A percentile compares a stretch with the other conserved stretches of the same genome.
Evolutionary conservation across 352 stramenopile species (phyloP).

Genomic region (Phytophthora nicotianae): DNA sequence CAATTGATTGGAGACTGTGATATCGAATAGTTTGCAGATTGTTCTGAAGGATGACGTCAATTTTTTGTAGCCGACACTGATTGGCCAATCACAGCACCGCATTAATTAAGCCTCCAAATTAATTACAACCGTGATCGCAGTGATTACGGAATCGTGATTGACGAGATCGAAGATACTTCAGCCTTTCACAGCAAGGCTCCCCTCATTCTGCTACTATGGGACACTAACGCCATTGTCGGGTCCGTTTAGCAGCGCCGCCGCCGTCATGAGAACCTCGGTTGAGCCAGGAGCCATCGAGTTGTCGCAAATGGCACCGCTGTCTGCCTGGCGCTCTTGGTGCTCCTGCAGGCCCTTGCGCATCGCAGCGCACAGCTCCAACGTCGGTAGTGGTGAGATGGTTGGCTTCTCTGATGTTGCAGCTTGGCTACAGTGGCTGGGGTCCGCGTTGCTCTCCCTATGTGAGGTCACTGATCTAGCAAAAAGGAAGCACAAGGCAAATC

Average conservation of each 20-base stretch:
- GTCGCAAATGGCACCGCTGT: background rate
- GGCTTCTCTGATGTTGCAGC: background rate
- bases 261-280: background rate
- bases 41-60: background rate
- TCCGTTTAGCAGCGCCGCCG: too few species aligned
- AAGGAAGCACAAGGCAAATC: conserved; percentile 8
- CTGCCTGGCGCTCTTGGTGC: background rate
- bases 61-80: conserved; percentile 4
- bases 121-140: conserved; percentile 10
- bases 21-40: conserved; percentile 4
- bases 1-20: conserved; percentile 4
- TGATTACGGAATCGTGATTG: conserved; percentile 20
- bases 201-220: too few species aligned
- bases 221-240: too few species aligned
- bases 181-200: too few species aligned
- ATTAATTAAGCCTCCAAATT: conserved; percentile 1
- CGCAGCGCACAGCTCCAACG: conserved; percentile 26
- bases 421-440: background rate
- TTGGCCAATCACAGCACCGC: conserved; percentile 15
- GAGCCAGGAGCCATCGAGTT: conserved; percentile 1
- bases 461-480: conserved; percentile 24
- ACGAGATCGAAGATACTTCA: conserved; percentile 2
- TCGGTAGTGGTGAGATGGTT: conserved; percentile 20
- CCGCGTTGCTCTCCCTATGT: conserved; percentile 8
- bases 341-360: conserved; percentile 20